phyloP scores from a whole-genome alignment of 495 filamentous ascomycete species.

The Xylaria bambusicola region DNA sequence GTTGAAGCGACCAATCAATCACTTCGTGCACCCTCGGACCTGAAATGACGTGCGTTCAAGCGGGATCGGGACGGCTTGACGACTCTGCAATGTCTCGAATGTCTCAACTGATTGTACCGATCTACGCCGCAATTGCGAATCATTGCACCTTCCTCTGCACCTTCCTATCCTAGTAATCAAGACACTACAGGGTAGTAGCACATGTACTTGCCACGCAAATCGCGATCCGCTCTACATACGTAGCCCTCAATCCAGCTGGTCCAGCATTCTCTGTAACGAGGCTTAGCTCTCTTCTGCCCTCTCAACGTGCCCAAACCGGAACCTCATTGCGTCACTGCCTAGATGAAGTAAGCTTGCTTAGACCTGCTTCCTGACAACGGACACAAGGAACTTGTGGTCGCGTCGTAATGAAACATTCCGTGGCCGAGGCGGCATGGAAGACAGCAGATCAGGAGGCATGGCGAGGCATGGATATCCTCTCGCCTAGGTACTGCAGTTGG shows the following conservation, averaged over 20 bases:
- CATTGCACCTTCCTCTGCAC: not conserved
- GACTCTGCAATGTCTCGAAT: too few relatives aligned
- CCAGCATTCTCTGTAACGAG: not conserved
- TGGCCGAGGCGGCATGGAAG: too few relatives aligned
- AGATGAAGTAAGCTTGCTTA: not conserved
- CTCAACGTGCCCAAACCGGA: not conserved
- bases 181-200: too few relatives aligned
- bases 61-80: constrained; percentile 1
- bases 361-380: not conserved
- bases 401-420: not conserved
- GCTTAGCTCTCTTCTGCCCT: not conserved
- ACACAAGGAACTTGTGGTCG: too few relatives aligned
- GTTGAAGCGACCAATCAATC: constrained; percentile 10
- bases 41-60: not conserved
- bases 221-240: too few relatives aligned
- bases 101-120: too few relatives aligned
- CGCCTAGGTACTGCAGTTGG: too few relatives aligned
- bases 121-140: not conserved
- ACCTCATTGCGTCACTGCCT: constrained; percentile 10
- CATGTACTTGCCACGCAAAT: not conserved
- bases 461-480: too few relatives aligned
- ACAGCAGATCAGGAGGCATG: not conserved
- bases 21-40: not conserved
- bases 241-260: constrained; percentile 6
- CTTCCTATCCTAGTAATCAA: too few relatives aligned